A percentile compares a stretch with the other conserved stretches of the same genome.
These are phyloP conservation scores for Mytilinidion resinicola DNA, from an alignment of 495 filamentous ascomycete genomes.

Conservation along the genomic window DNA sequence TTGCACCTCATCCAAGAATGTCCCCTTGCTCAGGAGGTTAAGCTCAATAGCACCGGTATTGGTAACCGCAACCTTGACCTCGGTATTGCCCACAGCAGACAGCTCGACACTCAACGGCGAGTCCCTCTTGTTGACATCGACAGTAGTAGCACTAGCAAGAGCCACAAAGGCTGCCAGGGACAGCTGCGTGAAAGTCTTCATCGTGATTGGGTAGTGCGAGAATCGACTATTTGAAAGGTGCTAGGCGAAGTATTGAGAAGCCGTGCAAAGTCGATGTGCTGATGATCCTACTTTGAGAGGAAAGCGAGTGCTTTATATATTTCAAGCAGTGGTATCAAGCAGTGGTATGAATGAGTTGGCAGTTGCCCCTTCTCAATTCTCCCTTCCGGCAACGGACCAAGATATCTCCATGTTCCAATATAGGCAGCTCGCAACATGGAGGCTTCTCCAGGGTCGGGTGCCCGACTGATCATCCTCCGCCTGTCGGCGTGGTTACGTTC, in stretches of 20 bases:
- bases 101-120: constrained; percentile 48
- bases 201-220: constrained; percentile 2
- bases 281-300: neutral
- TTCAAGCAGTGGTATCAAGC: no score
- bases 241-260: neutral
- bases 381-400: no score
- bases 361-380: no score
- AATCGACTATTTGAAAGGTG: neutral
- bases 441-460: no score
- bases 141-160: constrained; percentile 41
- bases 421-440: no score
- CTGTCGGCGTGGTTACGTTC: no score
- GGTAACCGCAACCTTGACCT: constrained; percentile 54
- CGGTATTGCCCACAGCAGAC: constrained; percentile 48
- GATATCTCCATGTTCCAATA: no score
- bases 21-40: constrained; percentile 56
- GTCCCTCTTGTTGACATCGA: constrained; percentile 40
- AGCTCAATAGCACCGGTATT: constrained; percentile 52
- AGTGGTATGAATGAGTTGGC: no score
- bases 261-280: constrained; percentile 6
- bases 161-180: constrained; percentile 38
- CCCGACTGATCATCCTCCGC: no score
- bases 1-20: constrained; percentile 48
- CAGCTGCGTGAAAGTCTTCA: constrained; percentile 21
- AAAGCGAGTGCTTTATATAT: neutral